Conservation (phyloP, 306 rosid genomes). For the Gillenia trifoliata region DNA sequence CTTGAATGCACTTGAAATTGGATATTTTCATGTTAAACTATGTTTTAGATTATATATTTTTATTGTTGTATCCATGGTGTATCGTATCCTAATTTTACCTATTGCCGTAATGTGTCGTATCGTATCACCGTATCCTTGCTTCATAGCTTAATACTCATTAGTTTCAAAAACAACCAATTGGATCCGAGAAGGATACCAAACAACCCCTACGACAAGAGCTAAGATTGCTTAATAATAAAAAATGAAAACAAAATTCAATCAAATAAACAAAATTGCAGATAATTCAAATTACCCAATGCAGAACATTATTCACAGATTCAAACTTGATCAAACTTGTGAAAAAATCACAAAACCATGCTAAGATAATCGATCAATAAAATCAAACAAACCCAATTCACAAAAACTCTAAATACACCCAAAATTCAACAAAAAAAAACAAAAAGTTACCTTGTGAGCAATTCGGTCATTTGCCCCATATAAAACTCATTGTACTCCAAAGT, state of each 20-base stretch:
- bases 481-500: conserved; percentile 64
- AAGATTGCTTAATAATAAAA: neutral
- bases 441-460: conserved; percentile 72
- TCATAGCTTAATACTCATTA: too few species aligned
- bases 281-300: neutral
- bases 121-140: too few species aligned
- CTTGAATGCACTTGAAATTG: too few species aligned
- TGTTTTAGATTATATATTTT: too few species aligned
- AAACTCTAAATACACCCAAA: neutral
- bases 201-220: neutral
- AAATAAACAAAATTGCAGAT: neutral
- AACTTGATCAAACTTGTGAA: too few species aligned
- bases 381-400: neutral
- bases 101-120: too few species aligned
- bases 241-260: neutral
- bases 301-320: neutral
- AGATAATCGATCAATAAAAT: neutral
- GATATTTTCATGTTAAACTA: too few species aligned
- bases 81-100: too few species aligned
- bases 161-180: too few species aligned
- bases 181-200: too few species aligned
- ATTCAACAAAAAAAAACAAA: neutral
- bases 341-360: neutral
- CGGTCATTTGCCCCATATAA: conserved; percentile 83
- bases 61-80: too few species aligned